Conservation (phyloP, 2,329 filamentous ascomycete species). For the Ramichloridium luteum region DNA sequence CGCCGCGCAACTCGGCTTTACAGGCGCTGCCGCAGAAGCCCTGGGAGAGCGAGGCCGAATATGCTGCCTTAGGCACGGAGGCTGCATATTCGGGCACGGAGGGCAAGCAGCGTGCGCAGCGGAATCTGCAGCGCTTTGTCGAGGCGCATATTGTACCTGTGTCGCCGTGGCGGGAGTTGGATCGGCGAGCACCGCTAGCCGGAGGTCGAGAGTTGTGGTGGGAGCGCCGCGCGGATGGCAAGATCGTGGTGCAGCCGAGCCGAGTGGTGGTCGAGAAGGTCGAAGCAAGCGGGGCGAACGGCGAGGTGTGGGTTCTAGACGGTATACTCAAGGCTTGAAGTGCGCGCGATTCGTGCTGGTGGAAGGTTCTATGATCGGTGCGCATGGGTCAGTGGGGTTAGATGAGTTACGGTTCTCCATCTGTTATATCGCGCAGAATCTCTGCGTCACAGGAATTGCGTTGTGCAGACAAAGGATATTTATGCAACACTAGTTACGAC, state of each 20-base stretch:
- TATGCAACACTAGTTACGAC: no score
- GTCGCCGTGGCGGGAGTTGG: conserved; percentile 61
- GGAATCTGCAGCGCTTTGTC: conserved; percentile 69
- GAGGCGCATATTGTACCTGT: conserved; percentile 68
- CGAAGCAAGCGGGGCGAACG: conserved; percentile 68
- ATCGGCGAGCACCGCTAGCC: conserved; percentile 55
- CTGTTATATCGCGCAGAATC: no score
- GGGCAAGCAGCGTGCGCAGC: conserved; percentile 62
- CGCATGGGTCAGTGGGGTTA: no score
- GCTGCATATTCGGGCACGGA: conserved; percentile 62
- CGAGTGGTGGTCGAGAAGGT: conserved; percentile 65
- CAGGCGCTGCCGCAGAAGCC: conserved; percentile 70
- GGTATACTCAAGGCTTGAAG: conserved; percentile 50
- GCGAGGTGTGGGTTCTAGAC: conserved; percentile 71
- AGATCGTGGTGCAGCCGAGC: conserved; percentile 63
- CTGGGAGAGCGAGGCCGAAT: conserved; percentile 68
- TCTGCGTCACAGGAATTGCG: no score
- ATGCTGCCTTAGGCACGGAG: conserved; percentile 50
- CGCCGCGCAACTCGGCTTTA: conserved; percentile 73
- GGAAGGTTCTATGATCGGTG: no score
- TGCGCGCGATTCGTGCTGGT: no score
- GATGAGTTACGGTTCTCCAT: no score
- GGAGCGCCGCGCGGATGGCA: conserved; percentile 56
- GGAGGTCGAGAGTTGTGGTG: conserved; percentile 67
- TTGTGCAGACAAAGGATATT: no score